Conservation (phyloP, 257 asterid species). For the Datura wrightii region DNA sequence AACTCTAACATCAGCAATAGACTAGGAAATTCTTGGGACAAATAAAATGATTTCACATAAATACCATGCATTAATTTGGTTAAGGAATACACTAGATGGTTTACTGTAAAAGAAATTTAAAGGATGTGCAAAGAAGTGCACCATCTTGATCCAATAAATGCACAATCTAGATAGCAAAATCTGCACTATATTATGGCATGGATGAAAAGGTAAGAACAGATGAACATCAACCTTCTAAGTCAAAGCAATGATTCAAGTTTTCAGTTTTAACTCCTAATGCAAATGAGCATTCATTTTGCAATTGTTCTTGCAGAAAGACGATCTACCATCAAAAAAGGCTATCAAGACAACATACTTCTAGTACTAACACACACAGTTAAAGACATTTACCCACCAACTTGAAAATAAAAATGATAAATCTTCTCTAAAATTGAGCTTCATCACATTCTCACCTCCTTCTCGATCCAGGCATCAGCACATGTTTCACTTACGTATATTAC, state of each 20-base stretch:
- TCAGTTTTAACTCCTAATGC: slow-evolving; percentile 2
- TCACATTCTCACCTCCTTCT: slow-evolving; percentile 81
- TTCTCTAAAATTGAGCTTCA: slow-evolving; percentile 28
- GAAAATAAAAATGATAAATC: slow-evolving; percentile 24
- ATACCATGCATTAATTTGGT: slow-evolving; percentile 21
- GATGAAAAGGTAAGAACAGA: slow-evolving; percentile 13
- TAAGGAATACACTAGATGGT: background rate
- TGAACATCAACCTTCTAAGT: background rate
- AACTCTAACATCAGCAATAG: slow-evolving; percentile 13
- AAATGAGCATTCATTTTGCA: slow-evolving; percentile 5
- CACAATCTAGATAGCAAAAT: background rate
- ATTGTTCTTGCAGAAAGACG: background rate
- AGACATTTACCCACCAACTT: background rate
- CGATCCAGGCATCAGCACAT: slow-evolving; percentile 98
- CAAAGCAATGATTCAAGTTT: background rate
- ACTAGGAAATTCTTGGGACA: slow-evolving; percentile 24
- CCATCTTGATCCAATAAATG: slow-evolving; percentile 24
- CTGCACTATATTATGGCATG: background rate
- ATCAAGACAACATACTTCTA: background rate
- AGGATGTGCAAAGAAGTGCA: background rate
- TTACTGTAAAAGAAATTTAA: background rate
- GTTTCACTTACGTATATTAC: slow-evolving; percentile 79
- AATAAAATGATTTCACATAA: slow-evolving; percentile 21
- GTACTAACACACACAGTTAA: background rate
- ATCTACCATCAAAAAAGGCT: background rate